Evolutionary conservation across 768 basidiomycete genomes (phyloP), one percentile per base, ranked within the genome.

Genomic region (Boletus subcaerulescens): DNA sequence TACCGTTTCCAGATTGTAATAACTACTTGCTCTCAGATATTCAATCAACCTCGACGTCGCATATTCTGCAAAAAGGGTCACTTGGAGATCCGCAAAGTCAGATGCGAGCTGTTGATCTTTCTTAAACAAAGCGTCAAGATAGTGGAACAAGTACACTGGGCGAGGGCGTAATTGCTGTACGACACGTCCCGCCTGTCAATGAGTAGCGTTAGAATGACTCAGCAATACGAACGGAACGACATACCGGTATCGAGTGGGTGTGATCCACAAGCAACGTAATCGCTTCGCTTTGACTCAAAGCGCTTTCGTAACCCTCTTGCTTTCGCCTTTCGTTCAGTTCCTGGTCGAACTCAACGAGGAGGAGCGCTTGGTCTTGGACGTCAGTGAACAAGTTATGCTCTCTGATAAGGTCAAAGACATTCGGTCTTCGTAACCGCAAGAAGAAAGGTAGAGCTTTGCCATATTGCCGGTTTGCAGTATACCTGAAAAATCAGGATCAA

Each of bases 371-470:
- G 64, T 98, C 94, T 65, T 91, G 89, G 3, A 99, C 91, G 52
- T 91, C 92, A 22, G 94, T 91, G 71, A 97, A 99, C 7, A 99
- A 76, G 64, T 96, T 96, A 66, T 97, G 78, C 50, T 97, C 93
- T 35, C 89, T 80, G 62, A 99, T 97, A 52, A 99, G 85, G 56
- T 94, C 88, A 69, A 99, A 96, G 13, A 98, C 96, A 62, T 93
- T 87, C 8, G 93, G 85, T 47, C 87, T 79, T 45, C 94, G 85
- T 15, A 98, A 77, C 9, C 91, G 83, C 15, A 99, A 79, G 75
- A 88, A 92, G 73, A 84, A 98, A 0, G 91, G 91, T 0, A 99
- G 75, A 0, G 97, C 97, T 73, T 96, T 95, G 20, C 91, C 94
- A 3, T 91, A 92, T 74, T 98, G 97, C 3, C 91, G 85, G 61